These are phyloP conservation scores for Paralagenidium karlingii DNA, from an alignment of 352 stramenopile species.

Conservation along the genomic window DNA sequence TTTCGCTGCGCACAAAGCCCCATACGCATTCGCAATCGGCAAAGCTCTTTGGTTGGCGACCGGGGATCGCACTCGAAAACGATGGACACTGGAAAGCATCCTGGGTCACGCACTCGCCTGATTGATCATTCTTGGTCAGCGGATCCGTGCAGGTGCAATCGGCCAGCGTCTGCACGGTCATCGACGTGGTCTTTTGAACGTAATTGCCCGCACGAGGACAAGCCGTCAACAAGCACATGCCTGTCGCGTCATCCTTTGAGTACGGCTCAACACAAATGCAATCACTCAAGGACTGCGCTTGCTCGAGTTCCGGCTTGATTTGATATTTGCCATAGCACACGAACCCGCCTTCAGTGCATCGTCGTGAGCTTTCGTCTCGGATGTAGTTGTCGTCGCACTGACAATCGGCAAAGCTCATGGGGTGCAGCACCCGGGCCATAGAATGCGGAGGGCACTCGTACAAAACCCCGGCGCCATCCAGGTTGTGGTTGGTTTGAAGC, in stretches of 20 bases:
- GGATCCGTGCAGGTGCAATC: slow-evolving; percentile 54
- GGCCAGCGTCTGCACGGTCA: slow-evolving; percentile 32
- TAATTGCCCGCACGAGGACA: slow-evolving; percentile 75
- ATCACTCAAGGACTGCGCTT: slow-evolving; percentile 37
- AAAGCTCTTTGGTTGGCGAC: slow-evolving; percentile 29
- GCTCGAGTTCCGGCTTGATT: slow-evolving; percentile 12
- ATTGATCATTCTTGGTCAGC: slow-evolving; percentile 58
- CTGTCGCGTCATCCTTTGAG: slow-evolving; percentile 44
- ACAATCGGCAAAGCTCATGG: slow-evolving; percentile 29
- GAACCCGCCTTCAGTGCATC: slow-evolving; percentile 22
- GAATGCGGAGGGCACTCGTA: slow-evolving; percentile 23
- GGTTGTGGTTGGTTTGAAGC: background rate
- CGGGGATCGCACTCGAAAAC: slow-evolving; percentile 19
- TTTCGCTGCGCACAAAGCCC: slow-evolving; percentile 42
- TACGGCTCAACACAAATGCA: slow-evolving; percentile 68
- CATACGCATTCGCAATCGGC: slow-evolving; percentile 63
- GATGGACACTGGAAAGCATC: slow-evolving; percentile 9
- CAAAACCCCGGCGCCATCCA: slow-evolving; percentile 2
- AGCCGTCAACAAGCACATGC: slow-evolving; percentile 28
- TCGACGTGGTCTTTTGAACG: slow-evolving; percentile 17
- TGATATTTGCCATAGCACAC: slow-evolving; percentile 46
- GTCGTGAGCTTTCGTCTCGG: slow-evolving; percentile 23
- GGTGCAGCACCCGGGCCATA: slow-evolving; percentile 13
- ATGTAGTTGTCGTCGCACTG: slow-evolving; percentile 12
- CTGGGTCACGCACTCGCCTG: slow-evolving; percentile 42